phyloP scores from a whole-genome alignment of 2,329 filamentous ascomycete genomes.

The Ophiocordyceps polyrhachis-furcata region DNA sequence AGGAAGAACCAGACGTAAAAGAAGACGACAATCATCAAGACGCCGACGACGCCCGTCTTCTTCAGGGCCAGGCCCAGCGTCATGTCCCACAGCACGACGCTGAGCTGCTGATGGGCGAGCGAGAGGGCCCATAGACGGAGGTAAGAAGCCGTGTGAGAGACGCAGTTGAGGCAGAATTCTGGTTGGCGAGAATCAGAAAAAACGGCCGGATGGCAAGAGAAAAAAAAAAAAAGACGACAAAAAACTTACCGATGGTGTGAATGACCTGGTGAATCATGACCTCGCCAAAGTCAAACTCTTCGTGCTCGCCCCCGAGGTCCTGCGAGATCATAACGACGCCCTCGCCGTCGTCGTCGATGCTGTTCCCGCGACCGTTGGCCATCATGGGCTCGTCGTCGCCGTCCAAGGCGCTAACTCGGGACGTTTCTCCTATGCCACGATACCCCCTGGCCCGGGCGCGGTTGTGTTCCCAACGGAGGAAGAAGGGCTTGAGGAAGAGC shows the following conservation, averaged over 20 bases:
- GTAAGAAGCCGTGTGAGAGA: constrained; percentile 96
- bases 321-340: constrained; percentile 78
- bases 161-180: constrained; percentile 99
- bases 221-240: not conserved
- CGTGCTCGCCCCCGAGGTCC: constrained; percentile 69
- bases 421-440: constrained; percentile 77
- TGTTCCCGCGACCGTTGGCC: constrained; percentile 38
- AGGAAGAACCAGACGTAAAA: constrained; percentile 88
- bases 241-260: constrained; percentile 77
- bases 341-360: constrained; percentile 49
- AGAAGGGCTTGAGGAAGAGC: constrained; percentile 89
- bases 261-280: constrained; percentile 99
- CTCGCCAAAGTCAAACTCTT: constrained; percentile 94
- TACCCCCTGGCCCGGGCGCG: constrained; percentile 73
- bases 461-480: constrained; percentile 88
- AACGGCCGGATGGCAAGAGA: too few species aligned
- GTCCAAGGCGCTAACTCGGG: constrained; percentile 75
- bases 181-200: constrained; percentile 2
- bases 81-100: constrained; percentile 92
- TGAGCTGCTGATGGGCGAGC: constrained; percentile 93
- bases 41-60: constrained; percentile 45
- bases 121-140: constrained; percentile 96
- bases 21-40: constrained; percentile 61
- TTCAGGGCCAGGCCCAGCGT: constrained; percentile 64
- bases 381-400: constrained; percentile 43